Conservation (phyloP, 148 eudicot species). For the Silene conica region DNA sequence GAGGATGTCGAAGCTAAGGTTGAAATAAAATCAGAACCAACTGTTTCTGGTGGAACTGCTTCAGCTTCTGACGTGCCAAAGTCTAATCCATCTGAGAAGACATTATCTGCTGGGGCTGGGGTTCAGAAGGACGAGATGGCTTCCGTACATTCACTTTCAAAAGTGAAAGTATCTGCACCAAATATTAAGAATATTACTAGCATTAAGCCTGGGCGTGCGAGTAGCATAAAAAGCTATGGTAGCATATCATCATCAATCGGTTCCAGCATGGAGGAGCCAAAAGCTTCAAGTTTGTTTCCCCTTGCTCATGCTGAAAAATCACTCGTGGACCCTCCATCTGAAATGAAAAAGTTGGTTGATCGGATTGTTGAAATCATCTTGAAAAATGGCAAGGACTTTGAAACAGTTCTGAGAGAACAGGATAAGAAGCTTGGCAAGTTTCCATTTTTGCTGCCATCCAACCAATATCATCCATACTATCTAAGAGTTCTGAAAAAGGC, state of each 20-base stretch:
- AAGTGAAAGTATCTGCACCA: constrained; percentile 36
- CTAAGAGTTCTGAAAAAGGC: constrained; percentile 57
- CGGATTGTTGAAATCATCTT: constrained; percentile 76
- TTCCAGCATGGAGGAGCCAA: constrained; percentile 18
- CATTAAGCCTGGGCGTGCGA: constrained; percentile 40
- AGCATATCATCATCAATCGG: background rate
- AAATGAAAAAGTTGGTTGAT: constrained; percentile 61
- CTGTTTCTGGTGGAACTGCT: constrained; percentile 26
- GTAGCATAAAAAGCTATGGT: constrained; percentile 30
- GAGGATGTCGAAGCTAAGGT: constrained; percentile 54
- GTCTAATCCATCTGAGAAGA: constrained; percentile 27
- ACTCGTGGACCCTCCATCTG: constrained; percentile 76
- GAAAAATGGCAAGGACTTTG: constrained; percentile 87
- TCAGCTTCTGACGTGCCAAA: constrained; percentile 27
- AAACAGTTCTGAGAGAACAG: constrained; percentile 80
- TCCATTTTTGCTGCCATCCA: constrained; percentile 76
- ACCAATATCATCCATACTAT: constrained; percentile 69
- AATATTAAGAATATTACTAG: constrained; percentile 35
- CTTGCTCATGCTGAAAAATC: constrained; percentile 38
- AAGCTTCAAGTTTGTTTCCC: constrained; percentile 28
- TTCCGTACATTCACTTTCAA: constrained; percentile 36
- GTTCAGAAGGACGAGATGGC: constrained; percentile 34
- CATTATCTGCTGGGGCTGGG: constrained; percentile 10
- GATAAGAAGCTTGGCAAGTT: constrained; percentile 70
- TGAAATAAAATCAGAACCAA: constrained; percentile 28